Evolutionary conservation across 805 yeast species (phyloP), one percentile per base, ranked within the genome.

Genomic region (Metschnikowia reukaufii): DNA sequence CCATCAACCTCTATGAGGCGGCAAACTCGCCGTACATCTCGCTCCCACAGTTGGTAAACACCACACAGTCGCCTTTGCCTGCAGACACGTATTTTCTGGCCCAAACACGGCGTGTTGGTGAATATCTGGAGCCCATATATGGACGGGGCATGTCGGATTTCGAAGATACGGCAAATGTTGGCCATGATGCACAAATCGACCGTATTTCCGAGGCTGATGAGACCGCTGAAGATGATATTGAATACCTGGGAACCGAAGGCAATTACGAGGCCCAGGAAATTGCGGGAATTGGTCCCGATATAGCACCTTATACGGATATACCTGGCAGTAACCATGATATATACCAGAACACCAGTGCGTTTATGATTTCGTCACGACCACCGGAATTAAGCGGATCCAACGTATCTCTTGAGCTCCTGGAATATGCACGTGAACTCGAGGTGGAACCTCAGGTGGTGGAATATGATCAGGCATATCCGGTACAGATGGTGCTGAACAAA

Each of bases 71-170:
- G 41, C 55, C 57, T n/a, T 38, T 51, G 44, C 55, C 46, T 15
- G 53, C 53, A 4, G 57, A 53, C 34, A 45, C 51, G 39, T 53
- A 51, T 27, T 53, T 53, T 15, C 50, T 48, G 47, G 31, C 54
- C 20, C 48, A 31, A 45, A 44, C 29, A 12, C 44, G 36, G 36
- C 39, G 44, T 23, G 21, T 29, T 10, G 49, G 41, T 12, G 47
- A 42, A 8, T 15, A 33, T 17, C n/a, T 42, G 4, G 40, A 45
- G 23, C 36, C 29, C 23, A 38, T 37, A 9, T 49, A 32, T 17
- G 18, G 20, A 37, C 38, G 36, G n/a, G 49, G 42, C 5, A 42
- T 37, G 16, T 42, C 39, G 5, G 49, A 41, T 32, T 38, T 41
- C 19, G 45, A 41, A n/a, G n/a, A n/a, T n/a, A n/a, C 15, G 31